phyloP scores from a whole-genome alignment of 2,329 filamentous ascomycete genomes.

The Endoconidiophora laricicola region DNA sequence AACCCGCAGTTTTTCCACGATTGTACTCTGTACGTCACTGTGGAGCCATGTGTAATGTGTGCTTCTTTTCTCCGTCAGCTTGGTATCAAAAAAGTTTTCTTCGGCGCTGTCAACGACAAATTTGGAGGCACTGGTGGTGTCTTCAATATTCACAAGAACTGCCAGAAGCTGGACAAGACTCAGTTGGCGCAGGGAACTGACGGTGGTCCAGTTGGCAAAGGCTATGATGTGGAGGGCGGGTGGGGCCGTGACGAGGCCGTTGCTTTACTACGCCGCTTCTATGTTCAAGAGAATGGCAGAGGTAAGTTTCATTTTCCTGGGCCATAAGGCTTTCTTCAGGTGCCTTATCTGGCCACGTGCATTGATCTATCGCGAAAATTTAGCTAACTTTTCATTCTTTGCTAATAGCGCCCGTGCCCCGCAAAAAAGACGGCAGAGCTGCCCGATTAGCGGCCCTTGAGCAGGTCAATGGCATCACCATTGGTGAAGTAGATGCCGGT shows the following conservation, averaged over 20 bases:
- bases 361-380: not conserved
- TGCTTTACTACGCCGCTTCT: conserved; percentile 80
- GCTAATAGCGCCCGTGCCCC: conserved; percentile 12
- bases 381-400: not conserved
- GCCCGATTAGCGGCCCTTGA: conserved; percentile 13
- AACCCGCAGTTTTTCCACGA: conserved; percentile 29
- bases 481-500: conserved; percentile 12
- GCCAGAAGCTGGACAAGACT: conserved; percentile 10
- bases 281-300: conserved; percentile 93
- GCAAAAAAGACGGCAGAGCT: conserved; percentile 13
- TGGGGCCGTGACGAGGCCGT: conserved; percentile 87
- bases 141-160: conserved; percentile 52
- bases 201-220: conserved; percentile 55
- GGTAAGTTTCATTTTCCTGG: conserved; percentile 30
- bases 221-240: conserved; percentile 72
- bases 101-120: conserved; percentile 87
- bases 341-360: not conserved
- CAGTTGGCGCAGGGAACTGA: conserved; percentile 22
- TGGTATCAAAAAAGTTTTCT: conserved; percentile 77
- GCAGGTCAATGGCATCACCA: conserved; percentile 13
- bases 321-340: too few species aligned
- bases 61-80: conserved; percentile 82
- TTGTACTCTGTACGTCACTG: conserved; percentile 78
- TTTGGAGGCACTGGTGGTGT: conserved; percentile 95
- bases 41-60: conserved; percentile 98